These are phyloP conservation scores for Cryptococcus sp. DNA, from an alignment of 1,284 basidiomycete genomes.

Conservation along the genomic window DNA sequence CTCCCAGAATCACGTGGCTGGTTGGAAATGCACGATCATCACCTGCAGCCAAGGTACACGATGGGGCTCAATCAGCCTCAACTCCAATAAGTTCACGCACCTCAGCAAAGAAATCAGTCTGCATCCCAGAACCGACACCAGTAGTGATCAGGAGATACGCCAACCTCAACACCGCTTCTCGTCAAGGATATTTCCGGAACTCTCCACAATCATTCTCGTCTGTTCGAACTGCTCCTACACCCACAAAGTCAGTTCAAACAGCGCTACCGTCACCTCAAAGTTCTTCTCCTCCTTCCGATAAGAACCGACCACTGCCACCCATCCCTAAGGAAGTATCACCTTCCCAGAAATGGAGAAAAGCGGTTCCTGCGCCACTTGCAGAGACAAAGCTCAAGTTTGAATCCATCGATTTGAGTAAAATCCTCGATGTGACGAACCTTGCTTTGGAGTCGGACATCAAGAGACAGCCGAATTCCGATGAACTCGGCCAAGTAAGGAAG, in stretches of 20 bases:
- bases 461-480: background rate
- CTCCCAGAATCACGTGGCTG: background rate
- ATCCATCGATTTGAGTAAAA: background rate
- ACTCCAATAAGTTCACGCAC: background rate
- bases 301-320: background rate
- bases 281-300: background rate
- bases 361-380: background rate
- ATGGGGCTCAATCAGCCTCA: background rate
- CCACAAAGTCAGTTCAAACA: background rate
- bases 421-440: background rate
- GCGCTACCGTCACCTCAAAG: background rate
- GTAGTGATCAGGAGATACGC: background rate
- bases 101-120: no score
- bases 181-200: background rate
- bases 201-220: background rate
- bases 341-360: background rate
- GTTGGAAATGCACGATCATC: background rate
- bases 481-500: background rate
- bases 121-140: no score
- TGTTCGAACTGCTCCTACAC: background rate
- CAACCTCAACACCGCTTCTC: background rate
- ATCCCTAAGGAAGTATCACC: background rate
- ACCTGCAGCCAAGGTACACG: background rate
- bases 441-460: background rate
- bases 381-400: background rate